Evolutionary conservation across 2,329 filamentous ascomycete genomes (phyloP).

Genomic region (Clonostachys byssicola): DNA sequence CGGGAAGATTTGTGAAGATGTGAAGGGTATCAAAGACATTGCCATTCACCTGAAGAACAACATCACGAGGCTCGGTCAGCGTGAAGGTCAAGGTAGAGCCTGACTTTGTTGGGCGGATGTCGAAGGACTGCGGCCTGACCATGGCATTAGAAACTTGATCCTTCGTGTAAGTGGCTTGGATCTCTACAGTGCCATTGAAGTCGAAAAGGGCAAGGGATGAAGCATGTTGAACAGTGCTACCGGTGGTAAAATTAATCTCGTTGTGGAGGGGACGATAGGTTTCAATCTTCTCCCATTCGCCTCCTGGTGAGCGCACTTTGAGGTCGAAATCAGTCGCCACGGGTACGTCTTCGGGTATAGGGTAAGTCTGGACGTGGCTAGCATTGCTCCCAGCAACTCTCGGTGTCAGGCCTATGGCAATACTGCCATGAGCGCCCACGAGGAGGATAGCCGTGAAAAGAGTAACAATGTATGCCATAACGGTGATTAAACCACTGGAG

Average conservation of each 20-base stretch:
- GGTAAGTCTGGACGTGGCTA: neutral
- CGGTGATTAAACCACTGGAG: no score
- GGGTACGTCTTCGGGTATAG: neutral
- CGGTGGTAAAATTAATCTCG: neutral
- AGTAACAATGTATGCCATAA: no score
- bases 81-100: neutral
- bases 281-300: neutral
- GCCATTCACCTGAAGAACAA: slow-evolving; percentile 8
- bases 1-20: slow-evolving; percentile 11
- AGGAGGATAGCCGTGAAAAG: no score
- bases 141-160: neutral
- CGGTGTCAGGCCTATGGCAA: no score
- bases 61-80: neutral
- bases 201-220: neutral
- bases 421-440: no score
- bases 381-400: no score
- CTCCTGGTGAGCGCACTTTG: neutral
- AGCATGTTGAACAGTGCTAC: neutral
- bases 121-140: neutral
- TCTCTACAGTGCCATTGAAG: neutral
- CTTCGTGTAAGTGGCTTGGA: neutral
- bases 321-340: neutral
- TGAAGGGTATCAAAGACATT: slow-evolving; percentile 15
- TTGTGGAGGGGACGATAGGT: neutral
- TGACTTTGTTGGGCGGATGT: neutral